These are phyloP conservation scores for Phialophora macrospora DNA, from an alignment of 2,329 filamentous ascomycete genomes.

Conservation along the genomic window DNA sequence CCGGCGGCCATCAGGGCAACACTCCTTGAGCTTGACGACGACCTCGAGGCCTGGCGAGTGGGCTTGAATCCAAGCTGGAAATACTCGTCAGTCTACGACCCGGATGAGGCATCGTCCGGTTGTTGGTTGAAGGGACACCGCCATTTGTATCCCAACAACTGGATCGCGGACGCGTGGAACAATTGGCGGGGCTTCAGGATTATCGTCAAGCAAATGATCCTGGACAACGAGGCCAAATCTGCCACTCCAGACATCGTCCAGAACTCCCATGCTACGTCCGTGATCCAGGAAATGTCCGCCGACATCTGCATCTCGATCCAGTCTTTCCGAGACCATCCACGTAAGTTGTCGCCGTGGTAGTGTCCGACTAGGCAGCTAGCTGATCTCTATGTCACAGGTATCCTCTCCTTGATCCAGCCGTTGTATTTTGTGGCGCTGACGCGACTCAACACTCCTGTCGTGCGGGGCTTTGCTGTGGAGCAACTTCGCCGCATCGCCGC, in stretches of 20 bases:
- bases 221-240: slow-evolving; percentile 8
- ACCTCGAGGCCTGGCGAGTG: slow-evolving; percentile 20
- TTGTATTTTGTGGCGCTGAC: slow-evolving; percentile 20
- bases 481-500: slow-evolving; percentile 17
- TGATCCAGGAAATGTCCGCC: slow-evolving; percentile 14
- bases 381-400: slow-evolving; percentile 12
- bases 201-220: slow-evolving; percentile 17
- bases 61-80: slow-evolving; percentile 18
- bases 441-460: background rate
- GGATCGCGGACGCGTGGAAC: slow-evolving; percentile 30
- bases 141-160: slow-evolving; percentile 22
- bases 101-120: background rate
- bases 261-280: background rate
- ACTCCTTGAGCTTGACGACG: slow-evolving; percentile 25
- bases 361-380: slow-evolving; percentile 5
- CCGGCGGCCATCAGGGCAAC: slow-evolving; percentile 3
- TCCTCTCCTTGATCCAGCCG: slow-evolving; percentile 18
- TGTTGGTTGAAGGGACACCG: background rate
- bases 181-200: slow-evolving; percentile 24
- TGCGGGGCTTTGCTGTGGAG: slow-evolving; percentile 18
- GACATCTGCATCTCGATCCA: slow-evolving; percentile 22
- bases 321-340: slow-evolving; percentile 19
- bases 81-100: slow-evolving; percentile 3
- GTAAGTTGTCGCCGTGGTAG: slow-evolving; percentile 2
- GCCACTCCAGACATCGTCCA: background rate